Percentiles rank a stretch among this genome's conserved stretches.
Conservation (phyloP, 805 yeast species). For the Candida patagonica region DNA sequence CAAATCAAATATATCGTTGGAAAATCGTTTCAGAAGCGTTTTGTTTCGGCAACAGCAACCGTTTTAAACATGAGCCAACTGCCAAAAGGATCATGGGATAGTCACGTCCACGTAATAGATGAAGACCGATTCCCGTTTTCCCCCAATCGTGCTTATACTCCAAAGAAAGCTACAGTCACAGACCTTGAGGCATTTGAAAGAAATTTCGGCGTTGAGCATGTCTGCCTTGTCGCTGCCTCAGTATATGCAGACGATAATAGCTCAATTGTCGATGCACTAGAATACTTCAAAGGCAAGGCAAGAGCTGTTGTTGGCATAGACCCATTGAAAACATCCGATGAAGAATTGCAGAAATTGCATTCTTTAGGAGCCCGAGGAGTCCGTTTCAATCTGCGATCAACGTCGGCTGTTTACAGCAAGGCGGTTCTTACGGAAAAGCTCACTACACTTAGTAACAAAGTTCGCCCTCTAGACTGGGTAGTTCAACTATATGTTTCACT, state of each 20-base stretch:
- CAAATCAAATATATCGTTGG: no score
- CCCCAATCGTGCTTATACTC: background rate
- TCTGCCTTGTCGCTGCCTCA: background rate
- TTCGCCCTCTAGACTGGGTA: conserved; percentile 4
- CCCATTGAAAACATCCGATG: conserved; percentile 4
- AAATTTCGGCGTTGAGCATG: background rate
- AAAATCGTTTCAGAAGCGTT: no score
- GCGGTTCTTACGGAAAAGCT: background rate
- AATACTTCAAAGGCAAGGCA: conserved; percentile 2
- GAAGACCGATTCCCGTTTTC: conserved; percentile 4
- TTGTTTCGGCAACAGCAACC: no score
- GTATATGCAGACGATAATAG: background rate
- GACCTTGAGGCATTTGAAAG: background rate
- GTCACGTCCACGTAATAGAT: conserved; percentile 8
- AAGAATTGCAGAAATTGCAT: conserved; percentile 5
- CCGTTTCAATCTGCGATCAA: conserved; percentile 5
- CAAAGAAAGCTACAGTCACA: background rate
- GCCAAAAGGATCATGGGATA: conserved; percentile 7
- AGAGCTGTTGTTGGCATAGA: conserved; percentile 9
- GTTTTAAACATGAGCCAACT: no score
- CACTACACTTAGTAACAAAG: conserved; percentile 1
- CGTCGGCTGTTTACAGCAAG: no score
- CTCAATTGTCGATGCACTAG: conserved; percentile 2
- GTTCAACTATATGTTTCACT: conserved; percentile 7
- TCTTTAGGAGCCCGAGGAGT: conserved; percentile 6